A percentile compares a stretch with the other conserved stretches of the same genome.
These are phyloP conservation scores for Collybiopsis luxurians DNA, from an alignment of 768 basidiomycete genomes.

Conservation along the genomic window DNA sequence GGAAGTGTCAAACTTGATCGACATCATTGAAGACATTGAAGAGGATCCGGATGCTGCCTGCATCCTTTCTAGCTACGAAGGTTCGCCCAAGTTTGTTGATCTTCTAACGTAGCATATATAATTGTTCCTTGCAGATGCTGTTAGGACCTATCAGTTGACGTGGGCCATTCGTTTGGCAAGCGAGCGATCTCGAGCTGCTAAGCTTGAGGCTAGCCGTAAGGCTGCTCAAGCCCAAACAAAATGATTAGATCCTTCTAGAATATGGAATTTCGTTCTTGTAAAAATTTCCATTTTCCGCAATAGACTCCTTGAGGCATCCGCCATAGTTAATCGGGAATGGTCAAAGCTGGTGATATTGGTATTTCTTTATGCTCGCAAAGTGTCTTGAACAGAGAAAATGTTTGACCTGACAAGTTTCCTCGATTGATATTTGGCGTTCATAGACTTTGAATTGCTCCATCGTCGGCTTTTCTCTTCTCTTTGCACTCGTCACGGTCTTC, in stretches of 20 bases:
- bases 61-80: constrained; percentile 84
- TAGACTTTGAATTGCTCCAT: no score
- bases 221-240: constrained; percentile 14
- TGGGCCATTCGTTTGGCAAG: constrained; percentile 89
- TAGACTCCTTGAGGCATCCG: no score
- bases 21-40: constrained; percentile 87
- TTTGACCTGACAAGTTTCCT: no score
- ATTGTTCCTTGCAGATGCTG: constrained; percentile 56
- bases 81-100: constrained; percentile 32
- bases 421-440: no score
- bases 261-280: constrained; percentile 9
- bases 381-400: no score
- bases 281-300: no score
- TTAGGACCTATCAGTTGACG: constrained; percentile 85
- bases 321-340: no score
- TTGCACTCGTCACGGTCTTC: no score
- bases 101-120: neutral
- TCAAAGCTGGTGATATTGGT: no score
- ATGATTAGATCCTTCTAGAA: constrained; percentile 2
- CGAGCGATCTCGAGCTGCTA: constrained; percentile 58
- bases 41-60: constrained; percentile 77
- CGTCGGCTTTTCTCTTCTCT: no score
- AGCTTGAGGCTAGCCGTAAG: constrained; percentile 32
- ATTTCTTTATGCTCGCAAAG: no score
- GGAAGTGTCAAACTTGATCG: constrained; percentile 86